Base-by-base conservation (phyloP, 2,329 filamentous ascomycete genomes). In the Diaporthe eres region DNA sequence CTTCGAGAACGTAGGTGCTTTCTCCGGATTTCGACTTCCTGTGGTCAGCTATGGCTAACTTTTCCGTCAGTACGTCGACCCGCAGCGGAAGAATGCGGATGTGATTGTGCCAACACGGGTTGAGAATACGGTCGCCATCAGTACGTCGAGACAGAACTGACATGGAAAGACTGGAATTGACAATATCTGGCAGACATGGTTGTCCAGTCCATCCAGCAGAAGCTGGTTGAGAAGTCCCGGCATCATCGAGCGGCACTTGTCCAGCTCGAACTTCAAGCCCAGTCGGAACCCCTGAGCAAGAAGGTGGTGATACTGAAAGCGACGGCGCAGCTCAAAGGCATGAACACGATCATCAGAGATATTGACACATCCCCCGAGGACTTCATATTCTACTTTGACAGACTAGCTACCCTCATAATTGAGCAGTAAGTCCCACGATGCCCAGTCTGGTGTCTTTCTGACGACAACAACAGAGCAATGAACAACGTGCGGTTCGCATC, bases 301-400 rank as follows among this genome's bases (percentile, higher is more conserved):
- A 94, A 94, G 78, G 94, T 98, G 49, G 87, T 94, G 7, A 84
- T 97, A 22, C 86, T 98, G 74, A 88, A 93, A 58, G 90, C 94
- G 77, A 98, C 94, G 1, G 90, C 92, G 12, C 97, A 99, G 83
- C 88, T 98, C 73, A 89, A 89, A 74, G 96, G 92, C 63, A 98
- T 99, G 90, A 96, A 95, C 82, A 98, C 96, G 0, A 94, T 98
- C 74, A 91, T 99, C 55, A 93, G 97, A 81, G 90, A 97, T 80
- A 93, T 94, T 25, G 90, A 92, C 65, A 96, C 95, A 0, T 87
- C 90, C 9, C 90, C 94, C 57, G 96, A 98, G 82, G 96, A 98
- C 80, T 98, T 98, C 82, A 95, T 98, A 77, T 98, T 98, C 85
- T 98, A 98, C 85, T 98, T 98, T 83, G 95, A 99, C 84, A 91